phyloP scores from a whole-genome alignment of 441 rosid genomes.

The Daphne laureola region DNA sequence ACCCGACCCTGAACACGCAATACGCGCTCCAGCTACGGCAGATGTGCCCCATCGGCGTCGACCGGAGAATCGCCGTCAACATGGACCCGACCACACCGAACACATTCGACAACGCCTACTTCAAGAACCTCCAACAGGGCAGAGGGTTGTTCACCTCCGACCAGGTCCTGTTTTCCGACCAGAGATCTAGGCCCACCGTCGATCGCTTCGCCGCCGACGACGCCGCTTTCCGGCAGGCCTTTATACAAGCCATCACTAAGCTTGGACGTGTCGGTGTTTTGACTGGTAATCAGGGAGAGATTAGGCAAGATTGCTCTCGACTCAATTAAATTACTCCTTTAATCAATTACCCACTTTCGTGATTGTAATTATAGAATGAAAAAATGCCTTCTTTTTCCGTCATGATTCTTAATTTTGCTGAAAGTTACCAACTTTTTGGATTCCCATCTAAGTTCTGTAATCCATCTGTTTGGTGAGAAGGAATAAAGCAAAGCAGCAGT shows the following conservation, averaged over 20 bases:
- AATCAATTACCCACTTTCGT: constrained; percentile 1
- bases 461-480: too few relatives aligned
- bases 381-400: too few relatives aligned
- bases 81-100: constrained; percentile 59
- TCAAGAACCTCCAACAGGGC: constrained; percentile 48
- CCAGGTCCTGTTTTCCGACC: constrained; percentile 40
- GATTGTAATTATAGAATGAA: too few relatives aligned
- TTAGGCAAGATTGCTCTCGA: constrained; percentile 38
- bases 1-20: constrained; percentile 34
- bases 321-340: constrained; percentile 23
- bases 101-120: constrained; percentile 53
- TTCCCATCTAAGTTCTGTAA: too few relatives aligned
- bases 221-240: constrained; percentile 39
- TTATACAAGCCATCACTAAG: constrained; percentile 36
- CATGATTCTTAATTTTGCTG: too few relatives aligned
- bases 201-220: constrained; percentile 41
- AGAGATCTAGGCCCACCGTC: constrained; percentile 38
- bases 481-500: too few relatives aligned
- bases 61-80: constrained; percentile 49
- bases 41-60: constrained; percentile 51
- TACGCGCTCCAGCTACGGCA: constrained; percentile 42
- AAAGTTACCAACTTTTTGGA: too few relatives aligned
- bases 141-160: constrained; percentile 51
- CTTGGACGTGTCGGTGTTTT: constrained; percentile 47
- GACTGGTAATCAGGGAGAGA: constrained; percentile 54